Evolutionary conservation across 148 eudicot species (phyloP).

Genomic region (Vaccinium vitisidaea): DNA sequence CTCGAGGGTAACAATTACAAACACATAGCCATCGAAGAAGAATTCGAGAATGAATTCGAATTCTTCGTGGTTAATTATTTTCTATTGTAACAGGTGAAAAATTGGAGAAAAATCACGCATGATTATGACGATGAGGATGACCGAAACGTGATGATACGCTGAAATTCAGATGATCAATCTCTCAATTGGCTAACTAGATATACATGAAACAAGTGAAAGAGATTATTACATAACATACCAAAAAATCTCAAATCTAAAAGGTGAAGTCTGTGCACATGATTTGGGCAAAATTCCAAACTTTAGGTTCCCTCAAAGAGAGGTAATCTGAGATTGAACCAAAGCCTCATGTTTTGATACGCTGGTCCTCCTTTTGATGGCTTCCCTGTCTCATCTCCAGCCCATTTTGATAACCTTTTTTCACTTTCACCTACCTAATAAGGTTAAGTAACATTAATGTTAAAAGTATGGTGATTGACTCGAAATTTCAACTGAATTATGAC

Average conservation of each 20-base stretch:
- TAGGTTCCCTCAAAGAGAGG: constrained; percentile 21
- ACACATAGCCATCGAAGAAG: too few species aligned
- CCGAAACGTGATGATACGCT: background rate
- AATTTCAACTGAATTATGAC: constrained; percentile 10
- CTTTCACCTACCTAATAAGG: constrained; percentile 11
- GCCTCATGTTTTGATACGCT: constrained; percentile 14
- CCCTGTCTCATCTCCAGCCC: background rate
- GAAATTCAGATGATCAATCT: background rate
- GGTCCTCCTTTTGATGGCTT: background rate
- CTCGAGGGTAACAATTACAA: too few species aligned
- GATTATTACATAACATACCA: background rate
- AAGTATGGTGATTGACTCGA: constrained; percentile 12
- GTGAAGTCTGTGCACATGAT: constrained; percentile 6
- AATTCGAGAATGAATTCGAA: too few species aligned
- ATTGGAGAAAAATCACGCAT: background rate
- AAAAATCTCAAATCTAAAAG: background rate
- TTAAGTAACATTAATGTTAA: constrained; percentile 6
- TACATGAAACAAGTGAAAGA: background rate
- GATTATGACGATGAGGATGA: background rate
- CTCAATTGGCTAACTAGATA: background rate
- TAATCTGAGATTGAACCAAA: constrained; percentile 14
- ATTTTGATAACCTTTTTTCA: background rate
- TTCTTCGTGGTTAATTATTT: background rate
- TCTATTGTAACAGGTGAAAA: background rate
- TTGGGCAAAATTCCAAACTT: constrained; percentile 15